Base-by-base conservation (phyloP, 768 basidiomycete genomes). In the Amanita fuliginea region DNA sequence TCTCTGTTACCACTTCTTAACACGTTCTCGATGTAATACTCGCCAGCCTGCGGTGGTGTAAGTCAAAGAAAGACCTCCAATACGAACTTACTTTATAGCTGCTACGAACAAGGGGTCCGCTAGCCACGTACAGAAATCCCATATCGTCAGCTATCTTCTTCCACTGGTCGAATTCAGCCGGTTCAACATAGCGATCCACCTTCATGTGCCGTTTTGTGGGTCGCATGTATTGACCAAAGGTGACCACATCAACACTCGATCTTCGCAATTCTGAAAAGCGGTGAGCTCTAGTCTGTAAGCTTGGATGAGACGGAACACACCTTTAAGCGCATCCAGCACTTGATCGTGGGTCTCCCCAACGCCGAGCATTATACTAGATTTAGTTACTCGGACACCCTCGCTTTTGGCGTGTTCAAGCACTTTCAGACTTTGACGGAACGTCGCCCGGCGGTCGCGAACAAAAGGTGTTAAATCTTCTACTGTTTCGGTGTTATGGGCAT, bases 121-220 rank as follows among this genome's bases (percentile, higher is more conserved):
- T 91, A 7, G 96, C 96, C 32, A 97, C 95, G 58, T 99, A 99
- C 40, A 97, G 61, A 76, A 99, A 99, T 35, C 95, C 93, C 76
- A 96, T 83, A 53, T 81, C 79, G 59, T 97, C 91, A 6, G 96
- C 95, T 9, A 86, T 72, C 57, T 78, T 69, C 62, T 86, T 93
- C 95, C 95, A 99, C 49, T 75, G 70, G 53, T 88, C 86, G 57
- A 98, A 99, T 62, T 98, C 94, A 3, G 80, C 77, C 1, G 96
- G 96, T 53, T 90, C 81, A 19, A 98, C 92, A 58, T 99, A 99
- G 26, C 91, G 86, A 56, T 91, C 86, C 8, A 99, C 96, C 66
- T 98, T 99, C 96, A 99, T 98, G 66, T 99, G 96, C 24, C 83
- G 78, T 66, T 98, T 98, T 7, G 96, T 97, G 6, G 96, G 96